Conservation (phyloP, 2,329 filamentous ascomycete species). For the Coniochaeta sp. region DNA sequence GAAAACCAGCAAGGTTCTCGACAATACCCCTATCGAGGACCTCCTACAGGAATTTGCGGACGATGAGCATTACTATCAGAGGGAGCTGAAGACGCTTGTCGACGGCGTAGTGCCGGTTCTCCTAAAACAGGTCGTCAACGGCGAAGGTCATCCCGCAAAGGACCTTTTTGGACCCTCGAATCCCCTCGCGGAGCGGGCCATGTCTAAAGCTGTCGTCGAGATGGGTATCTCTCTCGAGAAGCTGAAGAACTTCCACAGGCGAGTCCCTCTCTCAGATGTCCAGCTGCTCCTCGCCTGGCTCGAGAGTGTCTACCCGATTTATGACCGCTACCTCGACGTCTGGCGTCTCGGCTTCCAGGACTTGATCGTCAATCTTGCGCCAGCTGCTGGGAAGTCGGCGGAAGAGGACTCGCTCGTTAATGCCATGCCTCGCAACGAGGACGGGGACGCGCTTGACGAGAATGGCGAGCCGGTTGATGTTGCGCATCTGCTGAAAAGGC, state of each 20-base stretch:
- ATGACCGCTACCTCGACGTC: conserved; percentile 75
- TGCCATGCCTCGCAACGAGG: conserved; percentile 51
- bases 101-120: conserved; percentile 93
- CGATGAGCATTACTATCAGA: conserved; percentile 81
- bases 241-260: conserved; percentile 70
- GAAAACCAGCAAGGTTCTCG: conserved; percentile 56
- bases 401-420: conserved; percentile 54
- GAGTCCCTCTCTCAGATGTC: conserved; percentile 67
- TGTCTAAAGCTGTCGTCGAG: conserved; percentile 81
- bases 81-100: conserved; percentile 86
- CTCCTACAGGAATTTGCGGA: conserved; percentile 72
- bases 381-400: conserved; percentile 44
- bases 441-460: conserved; percentile 61
- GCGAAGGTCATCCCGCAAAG: conserved; percentile 49
- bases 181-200: conserved; percentile 20
- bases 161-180: background rate
- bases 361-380: conserved; percentile 85
- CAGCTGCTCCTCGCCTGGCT: conserved; percentile 75
- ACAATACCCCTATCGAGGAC: conserved; percentile 63
- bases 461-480: conserved; percentile 90
- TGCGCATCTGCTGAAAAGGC: conserved; percentile 83
- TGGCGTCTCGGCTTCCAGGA: conserved; percentile 95
- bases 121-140: conserved; percentile 73
- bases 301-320: conserved; percentile 67
- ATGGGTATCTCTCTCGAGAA: conserved; percentile 91